A percentile compares a stretch with the other conserved stretches of the same genome.
Evolutionary conservation across 2,329 filamentous ascomycete genomes (phyloP).

Genomic region (Pseudogymnoascus sp.): DNA sequence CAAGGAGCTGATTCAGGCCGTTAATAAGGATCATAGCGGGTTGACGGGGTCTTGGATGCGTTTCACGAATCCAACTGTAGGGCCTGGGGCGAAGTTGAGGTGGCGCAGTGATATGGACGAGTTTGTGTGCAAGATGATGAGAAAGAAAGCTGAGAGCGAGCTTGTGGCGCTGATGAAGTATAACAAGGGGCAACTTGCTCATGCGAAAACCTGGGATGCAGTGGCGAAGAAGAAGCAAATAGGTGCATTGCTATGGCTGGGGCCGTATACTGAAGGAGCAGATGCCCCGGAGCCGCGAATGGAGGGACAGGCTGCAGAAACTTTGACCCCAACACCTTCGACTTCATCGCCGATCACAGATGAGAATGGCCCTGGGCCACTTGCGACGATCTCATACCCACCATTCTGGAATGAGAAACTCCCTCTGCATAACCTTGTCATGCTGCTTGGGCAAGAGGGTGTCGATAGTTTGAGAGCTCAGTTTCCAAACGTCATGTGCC

Average conservation of each 20-base stretch:
- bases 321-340: background rate
- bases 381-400: constrained; percentile 34
- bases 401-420: constrained; percentile 31
- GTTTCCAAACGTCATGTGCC: constrained; percentile 26
- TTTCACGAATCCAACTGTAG: background rate
- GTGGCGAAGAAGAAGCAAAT: constrained; percentile 30
- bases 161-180: constrained; percentile 35
- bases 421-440: constrained; percentile 44
- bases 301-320: constrained; percentile 17
- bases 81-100: constrained; percentile 19
- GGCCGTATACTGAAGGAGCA: constrained; percentile 2
- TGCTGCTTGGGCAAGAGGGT: constrained; percentile 43
- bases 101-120: constrained; percentile 50
- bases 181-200: constrained; percentile 25
- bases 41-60: constrained; percentile 9
- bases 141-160: constrained; percentile 37
- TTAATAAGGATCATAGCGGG: background rate
- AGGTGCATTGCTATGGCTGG: constrained; percentile 23
- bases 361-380: constrained; percentile 28
- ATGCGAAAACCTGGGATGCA: constrained; percentile 39
- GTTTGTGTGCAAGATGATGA: constrained; percentile 43
- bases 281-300: background rate
- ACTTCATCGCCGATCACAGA: constrained; percentile 1
- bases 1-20: background rate
- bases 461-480: constrained; percentile 32